These are phyloP conservation scores for Nasturtium officinale DNA, from an alignment of 345 rosid genomes.

Conservation along the genomic window DNA sequence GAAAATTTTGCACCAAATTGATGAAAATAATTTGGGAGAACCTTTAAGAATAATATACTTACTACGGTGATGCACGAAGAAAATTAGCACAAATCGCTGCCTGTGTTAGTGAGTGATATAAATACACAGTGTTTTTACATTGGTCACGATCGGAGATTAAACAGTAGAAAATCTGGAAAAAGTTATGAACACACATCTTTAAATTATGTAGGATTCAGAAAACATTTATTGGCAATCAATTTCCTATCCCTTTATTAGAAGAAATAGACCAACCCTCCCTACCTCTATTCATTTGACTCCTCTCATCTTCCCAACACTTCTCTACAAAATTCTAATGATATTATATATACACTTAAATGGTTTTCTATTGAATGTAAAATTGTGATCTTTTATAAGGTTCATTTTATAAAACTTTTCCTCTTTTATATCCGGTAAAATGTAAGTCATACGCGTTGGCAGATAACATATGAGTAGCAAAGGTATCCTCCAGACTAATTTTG, in stretches of 20 bases:
- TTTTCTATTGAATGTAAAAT: no score
- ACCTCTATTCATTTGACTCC: slow-evolving; percentile 28
- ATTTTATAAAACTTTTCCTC: no score
- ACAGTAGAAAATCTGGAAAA: slow-evolving; percentile 30
- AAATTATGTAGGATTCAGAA: slow-evolving; percentile 31
- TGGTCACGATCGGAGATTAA: slow-evolving; percentile 27
- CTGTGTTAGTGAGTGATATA: neutral
- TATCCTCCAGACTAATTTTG: neutral
- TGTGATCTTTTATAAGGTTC: no score
- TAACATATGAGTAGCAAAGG: neutral
- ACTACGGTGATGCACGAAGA: neutral
- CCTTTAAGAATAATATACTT: neutral
- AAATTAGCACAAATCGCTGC: neutral
- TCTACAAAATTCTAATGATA: slow-evolving; percentile 21
- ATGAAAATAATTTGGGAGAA: neutral
- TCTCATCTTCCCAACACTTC: slow-evolving; percentile 32
- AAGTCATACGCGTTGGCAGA: no score
- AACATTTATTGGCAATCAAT: slow-evolving; percentile 44
- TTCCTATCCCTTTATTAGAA: slow-evolving; percentile 43
- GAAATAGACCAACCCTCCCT: slow-evolving; percentile 39
- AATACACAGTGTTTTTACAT: neutral
- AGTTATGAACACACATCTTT: slow-evolving; percentile 24
- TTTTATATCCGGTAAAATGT: no score
- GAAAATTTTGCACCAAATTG: neutral
- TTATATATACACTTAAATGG: neutral